Base-by-base conservation (phyloP, 352 stramenopile species). In the Saprolegnia parasitica region DNA sequence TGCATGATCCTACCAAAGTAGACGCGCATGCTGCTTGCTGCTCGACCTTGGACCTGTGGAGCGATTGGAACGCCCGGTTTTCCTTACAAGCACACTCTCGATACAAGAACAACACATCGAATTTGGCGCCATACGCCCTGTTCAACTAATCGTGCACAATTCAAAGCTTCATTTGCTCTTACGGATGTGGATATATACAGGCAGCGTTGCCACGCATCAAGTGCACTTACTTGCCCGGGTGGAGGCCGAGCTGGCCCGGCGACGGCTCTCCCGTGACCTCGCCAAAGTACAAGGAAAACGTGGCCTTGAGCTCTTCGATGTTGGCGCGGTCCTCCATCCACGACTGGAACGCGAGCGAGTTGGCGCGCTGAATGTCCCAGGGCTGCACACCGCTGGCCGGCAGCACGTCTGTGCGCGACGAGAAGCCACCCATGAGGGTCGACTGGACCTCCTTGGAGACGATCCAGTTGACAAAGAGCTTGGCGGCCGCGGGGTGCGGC, bases 401-500 rank as follows among this genome's bases (percentile, higher is more conserved):
- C 13, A 67, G 35, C 49, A 87, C 32, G 54, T 85, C 80, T 64
- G 71, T 79, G 60, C 77, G 77, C 40, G 74, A 57, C 9, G 74
- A 81, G 66, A 37, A 32, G 39, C 73, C 67, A 16, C 15, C 61
- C 29, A 74, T 65, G 4, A 79, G 21, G 9, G 61, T 76, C 45
- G 57, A 75, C 67, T 87, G 77, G 11, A 70, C 54, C 4, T 79
- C 65, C 52, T 81, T 74, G 40, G 71, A 77, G 24, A 80, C 45
- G 57, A 77, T 58, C 78, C 80, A 86, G 76, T 86, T 88, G 65
- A 84, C 55, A 63, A 88, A 78, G 21, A 88, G 72, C 73, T 87
- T 87, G 62, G 78, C 77, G 0, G 78, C 77, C 1, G 80, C 80
- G 4, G 72, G 73, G 58, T 60, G 52, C 21, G 52, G 52, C 21